Base-by-base conservation (phyloP, 768 basidiomycete species). In the Suillus decipiens region DNA sequence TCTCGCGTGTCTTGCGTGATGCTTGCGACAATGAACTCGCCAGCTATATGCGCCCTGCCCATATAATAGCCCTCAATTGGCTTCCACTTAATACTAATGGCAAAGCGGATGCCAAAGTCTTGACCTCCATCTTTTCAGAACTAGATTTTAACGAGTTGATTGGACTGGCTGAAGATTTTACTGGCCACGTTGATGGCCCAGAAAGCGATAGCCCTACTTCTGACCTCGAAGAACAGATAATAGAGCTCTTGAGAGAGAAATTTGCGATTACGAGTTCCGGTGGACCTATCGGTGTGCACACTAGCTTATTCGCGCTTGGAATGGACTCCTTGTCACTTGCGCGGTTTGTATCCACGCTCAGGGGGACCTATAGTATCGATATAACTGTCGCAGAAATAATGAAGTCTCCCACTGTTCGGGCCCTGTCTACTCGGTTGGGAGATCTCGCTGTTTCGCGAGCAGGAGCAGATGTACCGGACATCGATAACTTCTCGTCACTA, bases 21-120 rank as follows among this genome's bases (percentile, higher is more conserved):
- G 75, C 75, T 14, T 82, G 80, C 63, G 77, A 81, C 42, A 66
- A 64, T 7, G 78, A 82, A 66, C 72, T 84, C 0, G 77, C 83
- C 6, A 78, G 75, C 55, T 84, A 84, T 64, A 84, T 83, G 83
- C 77, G 82, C 7, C 83, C 83, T 10, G 77, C 78, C 61, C 81
- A 82, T 68, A 75, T 84, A 59, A 73, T 84, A 36, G 80, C 82
- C 8, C 71, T 84, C n/a, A 73, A 70, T 62, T 84, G 78, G 74
- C 76, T 84, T 61, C 82, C 83, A 6, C 66, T 84, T 61, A 84
- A 73, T 68, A 72, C 64, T 36, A 78, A 77, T 55, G 78, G 77
- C 24, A 78, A 78, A 65, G 63, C 69, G 8, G 77, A 78, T 33
- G 63, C 64, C 31, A 78, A 77, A 59, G 64, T 68, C 17, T 61